Conservation (phyloP, 768 basidiomycete species). For the Gautieria morchelliformis region DNA sequence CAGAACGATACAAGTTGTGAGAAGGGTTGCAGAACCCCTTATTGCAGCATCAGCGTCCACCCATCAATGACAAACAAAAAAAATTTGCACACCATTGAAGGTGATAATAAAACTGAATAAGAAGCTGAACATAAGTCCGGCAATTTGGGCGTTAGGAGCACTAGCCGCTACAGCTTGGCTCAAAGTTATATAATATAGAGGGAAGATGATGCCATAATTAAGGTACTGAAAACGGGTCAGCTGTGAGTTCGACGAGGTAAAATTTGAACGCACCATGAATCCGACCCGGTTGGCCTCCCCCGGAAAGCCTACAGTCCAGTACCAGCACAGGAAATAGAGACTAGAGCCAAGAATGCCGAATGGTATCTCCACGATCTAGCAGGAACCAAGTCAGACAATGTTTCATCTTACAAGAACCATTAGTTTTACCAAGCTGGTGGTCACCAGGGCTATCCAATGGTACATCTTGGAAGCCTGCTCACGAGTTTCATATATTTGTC, state of each 20-base stretch:
- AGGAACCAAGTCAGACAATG: not conserved
- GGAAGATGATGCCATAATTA: constrained; percentile 42
- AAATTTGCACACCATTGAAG: constrained; percentile 33
- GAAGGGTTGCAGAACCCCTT: constrained; percentile 61
- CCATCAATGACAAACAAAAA: not conserved
- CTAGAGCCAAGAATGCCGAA: constrained; percentile 52
- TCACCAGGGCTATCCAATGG: constrained; percentile 7
- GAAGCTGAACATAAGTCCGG: constrained; percentile 46
- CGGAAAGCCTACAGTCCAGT: constrained; percentile 53
- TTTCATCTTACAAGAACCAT: not conserved
- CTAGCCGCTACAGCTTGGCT: constrained; percentile 53
- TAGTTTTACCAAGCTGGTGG: not conserved
- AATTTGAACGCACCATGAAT: constrained; percentile 28
- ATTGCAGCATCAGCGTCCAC: not conserved
- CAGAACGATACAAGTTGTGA: constrained; percentile 41
- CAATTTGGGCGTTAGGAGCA: constrained; percentile 50
- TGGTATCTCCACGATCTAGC: constrained; percentile 40
- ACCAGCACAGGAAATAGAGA: constrained; percentile 59
- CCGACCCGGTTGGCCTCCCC: constrained; percentile 34
- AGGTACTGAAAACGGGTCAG: constrained; percentile 26
- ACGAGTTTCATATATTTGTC: constrained; percentile 4
- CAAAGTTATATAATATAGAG: constrained; percentile 53
- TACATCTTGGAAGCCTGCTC: constrained; percentile 7
- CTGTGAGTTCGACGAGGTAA: no score
- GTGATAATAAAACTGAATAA: constrained; percentile 54